These are phyloP conservation scores for Helotiales sp. DNA, from an alignment of 2,329 filamentous ascomycete species.

Conservation along the genomic window DNA sequence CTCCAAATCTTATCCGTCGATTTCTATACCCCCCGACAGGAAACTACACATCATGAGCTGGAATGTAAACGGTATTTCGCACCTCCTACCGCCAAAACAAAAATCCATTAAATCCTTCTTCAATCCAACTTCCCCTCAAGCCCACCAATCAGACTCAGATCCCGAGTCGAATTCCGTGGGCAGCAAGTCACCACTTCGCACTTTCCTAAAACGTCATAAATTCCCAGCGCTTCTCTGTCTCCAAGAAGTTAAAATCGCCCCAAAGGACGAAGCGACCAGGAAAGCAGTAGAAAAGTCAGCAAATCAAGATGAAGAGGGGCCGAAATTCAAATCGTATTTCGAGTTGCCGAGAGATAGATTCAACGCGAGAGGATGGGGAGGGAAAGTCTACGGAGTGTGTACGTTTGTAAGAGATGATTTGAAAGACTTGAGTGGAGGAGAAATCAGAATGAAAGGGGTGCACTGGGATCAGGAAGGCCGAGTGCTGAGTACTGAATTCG, in stretches of 20 bases:
- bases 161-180: neutral
- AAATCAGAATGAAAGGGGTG: constrained; percentile 45
- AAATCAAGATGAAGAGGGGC: constrained; percentile 39
- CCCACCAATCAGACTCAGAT: neutral
- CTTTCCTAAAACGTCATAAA: constrained; percentile 50
- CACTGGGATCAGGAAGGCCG: constrained; percentile 59
- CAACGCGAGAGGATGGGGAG: constrained; percentile 55
- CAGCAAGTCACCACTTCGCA: constrained; percentile 41
- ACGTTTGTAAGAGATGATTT: constrained; percentile 52
- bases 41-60: constrained; percentile 14
- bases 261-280: constrained; percentile 47
- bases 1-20: neutral
- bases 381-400: constrained; percentile 58
- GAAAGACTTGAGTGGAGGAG: constrained; percentile 32
- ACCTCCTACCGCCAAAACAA: constrained; percentile 19
- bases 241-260: constrained; percentile 56
- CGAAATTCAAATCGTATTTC: constrained; percentile 51
- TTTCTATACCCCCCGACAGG: neutral
- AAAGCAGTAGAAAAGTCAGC: constrained; percentile 48
- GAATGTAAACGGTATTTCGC: constrained; percentile 28
- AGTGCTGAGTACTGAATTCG: constrained; percentile 51
- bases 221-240: constrained; percentile 53
- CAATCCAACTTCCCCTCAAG: constrained; percentile 11
- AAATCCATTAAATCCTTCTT: constrained; percentile 28
- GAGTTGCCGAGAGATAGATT: constrained; percentile 53